These are phyloP conservation scores for Cyclotella choctawhatcheeana DNA, from an alignment of 108 stramenopile genomes.

Conservation along the genomic window DNA sequence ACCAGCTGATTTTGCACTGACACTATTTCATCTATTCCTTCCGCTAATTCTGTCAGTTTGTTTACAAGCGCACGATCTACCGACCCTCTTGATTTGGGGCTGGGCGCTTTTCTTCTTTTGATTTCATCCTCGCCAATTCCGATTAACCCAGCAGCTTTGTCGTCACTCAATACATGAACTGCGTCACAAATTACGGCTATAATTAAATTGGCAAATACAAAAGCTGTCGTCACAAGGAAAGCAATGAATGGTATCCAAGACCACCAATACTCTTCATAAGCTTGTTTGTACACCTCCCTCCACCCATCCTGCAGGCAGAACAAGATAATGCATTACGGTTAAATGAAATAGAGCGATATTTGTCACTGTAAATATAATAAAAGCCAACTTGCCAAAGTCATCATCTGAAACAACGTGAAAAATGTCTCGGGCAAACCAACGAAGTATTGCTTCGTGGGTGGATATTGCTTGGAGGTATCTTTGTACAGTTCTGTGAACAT, in stretches of 20 bases:
- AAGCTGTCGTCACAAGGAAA: conserved; percentile 77
- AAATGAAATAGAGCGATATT: background rate
- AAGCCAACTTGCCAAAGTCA: background rate
- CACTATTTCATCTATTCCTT: conserved; percentile 24
- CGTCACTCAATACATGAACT: conserved; percentile 56
- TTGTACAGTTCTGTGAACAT: conserved; percentile 66
- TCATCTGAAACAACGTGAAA: conserved; percentile 68
- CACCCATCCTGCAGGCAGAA: background rate
- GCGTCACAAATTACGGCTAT: conserved; percentile 88
- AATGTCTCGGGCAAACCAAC: conserved; percentile 51
- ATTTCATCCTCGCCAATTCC: conserved; percentile 44
- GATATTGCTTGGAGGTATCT: background rate
- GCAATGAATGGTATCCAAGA: conserved; percentile 65
- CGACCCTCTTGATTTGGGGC: background rate
- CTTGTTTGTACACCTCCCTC: background rate
- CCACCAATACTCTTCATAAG: conserved; percentile 51
- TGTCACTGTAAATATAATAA: background rate
- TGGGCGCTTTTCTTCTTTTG: background rate
- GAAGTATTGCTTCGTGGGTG: conserved; percentile 51
- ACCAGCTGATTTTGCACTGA: conserved; percentile 26
- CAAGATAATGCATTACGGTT: background rate
- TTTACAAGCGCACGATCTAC: background rate
- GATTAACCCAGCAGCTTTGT: conserved; percentile 59
- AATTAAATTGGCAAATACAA: conserved; percentile 79
- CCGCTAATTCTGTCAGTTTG: conserved; percentile 5